These are phyloP conservation scores for Afroboletus lepidellus DNA, from an alignment of 1,284 basidiomycete species.

Conservation along the genomic window DNA sequence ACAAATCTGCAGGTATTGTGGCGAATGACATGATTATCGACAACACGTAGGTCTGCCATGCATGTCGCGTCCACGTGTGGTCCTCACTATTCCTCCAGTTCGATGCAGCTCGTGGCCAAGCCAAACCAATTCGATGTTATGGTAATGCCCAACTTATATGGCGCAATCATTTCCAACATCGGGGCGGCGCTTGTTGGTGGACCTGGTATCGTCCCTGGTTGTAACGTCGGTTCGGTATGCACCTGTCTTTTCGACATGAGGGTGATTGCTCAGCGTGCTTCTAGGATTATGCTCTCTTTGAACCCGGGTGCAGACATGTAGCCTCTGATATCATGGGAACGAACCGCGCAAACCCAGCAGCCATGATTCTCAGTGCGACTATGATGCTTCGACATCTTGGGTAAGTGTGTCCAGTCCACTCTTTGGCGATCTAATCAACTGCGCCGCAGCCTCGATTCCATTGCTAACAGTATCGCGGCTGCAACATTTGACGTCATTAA, in stretches of 20 bases:
- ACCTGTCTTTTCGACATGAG: constrained; percentile 2
- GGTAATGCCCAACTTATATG: constrained; percentile 98
- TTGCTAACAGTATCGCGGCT: constrained; percentile 93
- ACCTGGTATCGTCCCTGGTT: constrained; percentile 96
- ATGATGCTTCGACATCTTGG: constrained; percentile 99
- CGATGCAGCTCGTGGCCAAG: constrained; percentile 97
- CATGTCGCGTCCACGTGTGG: neutral
- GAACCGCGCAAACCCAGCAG: constrained; percentile 96
- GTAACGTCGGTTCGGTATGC: constrained; percentile 91
- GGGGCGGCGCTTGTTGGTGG: constrained; percentile 98
- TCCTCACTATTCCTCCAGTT: constrained; percentile 44
- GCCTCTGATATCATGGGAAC: constrained; percentile 98
- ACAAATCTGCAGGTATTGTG: constrained; percentile 90
- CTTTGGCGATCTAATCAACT: constrained; percentile 6
- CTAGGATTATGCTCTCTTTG: constrained; percentile 96
- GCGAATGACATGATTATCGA: constrained; percentile 99
- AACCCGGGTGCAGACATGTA: constrained; percentile 98
- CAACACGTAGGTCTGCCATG: constrained; percentile 72
- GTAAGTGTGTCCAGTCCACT: constrained; percentile 38
- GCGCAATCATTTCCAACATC: constrained; percentile 97
- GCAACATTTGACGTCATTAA: constrained; percentile 94
- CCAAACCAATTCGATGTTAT: constrained; percentile 98
- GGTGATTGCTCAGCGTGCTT: constrained; percentile 5
- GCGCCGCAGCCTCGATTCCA: constrained; percentile 72
- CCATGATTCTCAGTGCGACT: constrained; percentile 96